Conservation (phyloP, 768 basidiomycete species). For the Russula emetica region DNA sequence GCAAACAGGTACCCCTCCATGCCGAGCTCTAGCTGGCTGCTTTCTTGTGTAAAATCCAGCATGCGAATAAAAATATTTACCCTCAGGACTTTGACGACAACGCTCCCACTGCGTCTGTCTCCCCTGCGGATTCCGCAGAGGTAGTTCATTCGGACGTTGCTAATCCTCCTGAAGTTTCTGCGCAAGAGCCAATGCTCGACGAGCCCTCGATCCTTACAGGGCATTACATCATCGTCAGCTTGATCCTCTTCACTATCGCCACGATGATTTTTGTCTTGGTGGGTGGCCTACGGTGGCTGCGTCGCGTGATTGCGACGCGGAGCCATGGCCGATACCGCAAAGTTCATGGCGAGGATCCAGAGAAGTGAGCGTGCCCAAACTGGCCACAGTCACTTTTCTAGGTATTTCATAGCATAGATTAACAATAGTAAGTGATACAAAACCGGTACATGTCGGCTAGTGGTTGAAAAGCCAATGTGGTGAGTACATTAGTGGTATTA, state of each 20-base stretch:
- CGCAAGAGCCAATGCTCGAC: constrained; percentile 19
- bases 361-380: constrained; percentile 11
- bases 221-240: constrained; percentile 36
- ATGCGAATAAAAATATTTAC: constrained; percentile 32
- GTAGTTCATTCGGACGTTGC: constrained; percentile 12
- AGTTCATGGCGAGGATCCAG: constrained; percentile 15
- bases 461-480: background rate
- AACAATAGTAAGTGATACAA: constrained; percentile 6
- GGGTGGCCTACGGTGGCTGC: constrained; percentile 25
- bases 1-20: constrained; percentile 88
- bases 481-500: background rate
- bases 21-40: constrained; percentile 76
- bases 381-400: background rate
- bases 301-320: constrained; percentile 13
- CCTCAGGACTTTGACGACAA: constrained; percentile 28
- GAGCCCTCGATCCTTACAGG: constrained; percentile 24
- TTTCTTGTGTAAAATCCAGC: constrained; percentile 30
- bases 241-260: constrained; percentile 29
- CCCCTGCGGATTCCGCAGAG: background rate
- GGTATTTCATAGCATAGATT: constrained; percentile 3
- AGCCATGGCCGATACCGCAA: constrained; percentile 23
- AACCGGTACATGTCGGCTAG: background rate
- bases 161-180: background rate
- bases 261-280: constrained; percentile 18
- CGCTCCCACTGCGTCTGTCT: constrained; percentile 12